phyloP scores from a whole-genome alignment of 1,139 yeast species.

The Geotrichum reessii region DNA sequence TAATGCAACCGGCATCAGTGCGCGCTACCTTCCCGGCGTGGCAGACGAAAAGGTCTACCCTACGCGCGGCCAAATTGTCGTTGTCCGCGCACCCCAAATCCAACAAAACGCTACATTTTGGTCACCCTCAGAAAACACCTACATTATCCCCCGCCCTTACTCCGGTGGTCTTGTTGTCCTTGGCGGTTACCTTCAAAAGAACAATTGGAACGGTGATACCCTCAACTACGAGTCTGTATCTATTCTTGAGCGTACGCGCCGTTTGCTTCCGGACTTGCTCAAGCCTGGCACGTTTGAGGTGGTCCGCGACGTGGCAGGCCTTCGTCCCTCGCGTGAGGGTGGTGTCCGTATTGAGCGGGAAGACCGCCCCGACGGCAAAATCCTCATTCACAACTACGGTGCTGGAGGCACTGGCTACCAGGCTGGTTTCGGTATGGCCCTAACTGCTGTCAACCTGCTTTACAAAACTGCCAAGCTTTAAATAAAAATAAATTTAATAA shows the following conservation, averaged over 20 bases:
- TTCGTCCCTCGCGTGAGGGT: constrained; percentile 64
- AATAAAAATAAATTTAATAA: too few relatives aligned
- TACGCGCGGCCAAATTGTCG: constrained; percentile 65
- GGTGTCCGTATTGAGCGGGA: constrained; percentile 61
- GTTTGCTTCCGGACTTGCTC: constrained; percentile 47
- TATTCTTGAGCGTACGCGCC: constrained; percentile 52
- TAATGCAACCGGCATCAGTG: constrained; percentile 68
- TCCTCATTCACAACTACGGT: constrained; percentile 62
- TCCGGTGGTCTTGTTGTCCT: constrained; percentile 56
- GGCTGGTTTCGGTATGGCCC: constrained; percentile 62
- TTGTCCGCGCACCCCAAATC: constrained; percentile 44
- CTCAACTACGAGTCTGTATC: constrained; percentile 50
- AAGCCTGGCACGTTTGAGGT: constrained; percentile 42
- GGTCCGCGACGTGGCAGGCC: constrained; percentile 57
- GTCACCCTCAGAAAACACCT: constrained; percentile 33
- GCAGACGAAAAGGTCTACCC: constrained; percentile 52
- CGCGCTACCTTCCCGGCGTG: constrained; percentile 52
- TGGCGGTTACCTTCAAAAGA: constrained; percentile 62
- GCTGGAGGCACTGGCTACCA: constrained; percentile 76
- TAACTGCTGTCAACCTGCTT: constrained; percentile 40
- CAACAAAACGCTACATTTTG: constrained; percentile 26
- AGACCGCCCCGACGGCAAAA: constrained; percentile 43
- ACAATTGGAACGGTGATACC: constrained; percentile 54
- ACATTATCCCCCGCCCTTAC: constrained; percentile 63
- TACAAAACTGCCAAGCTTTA: background rate